These are phyloP conservation scores for Euphorbia celastroides DNA, from an alignment of 441 rosid genomes.

Conservation along the genomic window DNA sequence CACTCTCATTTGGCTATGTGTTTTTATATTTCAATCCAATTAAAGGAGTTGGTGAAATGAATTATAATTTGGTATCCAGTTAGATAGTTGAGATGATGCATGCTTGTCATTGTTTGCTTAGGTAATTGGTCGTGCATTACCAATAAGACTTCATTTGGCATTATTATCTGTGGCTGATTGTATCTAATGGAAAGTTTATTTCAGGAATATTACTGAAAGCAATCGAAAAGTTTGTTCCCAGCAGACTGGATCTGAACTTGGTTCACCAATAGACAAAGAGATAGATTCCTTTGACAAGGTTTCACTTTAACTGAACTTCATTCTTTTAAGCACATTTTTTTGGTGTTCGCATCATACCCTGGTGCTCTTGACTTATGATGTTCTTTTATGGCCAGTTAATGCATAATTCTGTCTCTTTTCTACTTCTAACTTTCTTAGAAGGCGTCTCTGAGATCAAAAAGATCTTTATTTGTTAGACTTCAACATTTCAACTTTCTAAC, in stretches of 20 bases:
- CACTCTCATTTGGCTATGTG: background rate
- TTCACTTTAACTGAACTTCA: slow-evolving; percentile 14
- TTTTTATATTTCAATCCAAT: background rate
- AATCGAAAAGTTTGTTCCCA: slow-evolving; percentile 20
- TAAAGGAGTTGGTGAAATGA: background rate
- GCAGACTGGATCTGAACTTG: slow-evolving; percentile 28
- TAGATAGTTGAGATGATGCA: background rate
- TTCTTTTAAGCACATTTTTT: too few species aligned
- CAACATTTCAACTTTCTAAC: too few species aligned
- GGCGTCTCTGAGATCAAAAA: too few species aligned
- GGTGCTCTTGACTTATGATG: slow-evolving; percentile 2
- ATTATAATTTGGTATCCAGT: background rate
- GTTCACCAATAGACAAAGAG: slow-evolving; percentile 27
- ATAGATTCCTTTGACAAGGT: slow-evolving; percentile 86
- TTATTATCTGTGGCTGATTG: slow-evolving; percentile 12
- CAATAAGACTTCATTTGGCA: slow-evolving; percentile 3
- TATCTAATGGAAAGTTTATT: slow-evolving; percentile 24
- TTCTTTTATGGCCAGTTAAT: background rate
- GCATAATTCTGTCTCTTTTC: background rate
- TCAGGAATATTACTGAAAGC: slow-evolving; percentile 50
- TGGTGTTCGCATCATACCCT: too few species aligned
- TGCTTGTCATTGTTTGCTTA: background rate
- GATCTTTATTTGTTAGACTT: too few species aligned
- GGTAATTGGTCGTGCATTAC: background rate
- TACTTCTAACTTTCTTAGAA: background rate